These are phyloP conservation scores for Suillus discolor DNA, from an alignment of 768 basidiomycete genomes.

Conservation along the genomic window DNA sequence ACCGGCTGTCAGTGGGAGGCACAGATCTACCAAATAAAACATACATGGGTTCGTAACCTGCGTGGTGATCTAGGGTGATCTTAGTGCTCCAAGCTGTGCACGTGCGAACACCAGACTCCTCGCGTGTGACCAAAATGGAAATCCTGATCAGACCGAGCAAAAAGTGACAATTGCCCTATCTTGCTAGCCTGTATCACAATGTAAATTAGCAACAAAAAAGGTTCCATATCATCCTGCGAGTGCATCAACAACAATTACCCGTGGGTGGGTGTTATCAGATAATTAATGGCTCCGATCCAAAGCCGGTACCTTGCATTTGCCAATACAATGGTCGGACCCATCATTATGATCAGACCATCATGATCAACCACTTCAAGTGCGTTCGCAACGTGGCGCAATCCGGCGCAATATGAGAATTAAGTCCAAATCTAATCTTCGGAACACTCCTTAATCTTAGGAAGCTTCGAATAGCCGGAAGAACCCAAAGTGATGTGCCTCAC, in stretches of 20 bases:
- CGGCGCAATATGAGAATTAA: background rate
- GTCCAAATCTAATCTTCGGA: background rate
- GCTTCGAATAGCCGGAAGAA: background rate
- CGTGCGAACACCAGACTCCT: background rate
- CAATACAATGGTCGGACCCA: no score
- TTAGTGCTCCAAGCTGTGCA: background rate
- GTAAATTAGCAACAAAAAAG: no score
- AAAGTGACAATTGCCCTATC: no score
- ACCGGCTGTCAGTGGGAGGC: constrained; percentile 2
- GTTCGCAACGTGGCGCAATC: background rate
- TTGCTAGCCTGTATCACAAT: no score
- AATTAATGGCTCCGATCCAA: background rate
- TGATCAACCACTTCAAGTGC: background rate
- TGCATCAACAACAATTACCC: no score
- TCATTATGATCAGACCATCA: no score
- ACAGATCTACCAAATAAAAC: background rate
- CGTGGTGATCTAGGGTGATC: background rate
- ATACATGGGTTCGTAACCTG: background rate
- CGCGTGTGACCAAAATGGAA: background rate
- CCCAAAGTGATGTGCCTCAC: background rate
- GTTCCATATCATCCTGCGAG: no score
- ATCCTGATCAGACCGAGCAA: background rate
- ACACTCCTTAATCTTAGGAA: background rate
- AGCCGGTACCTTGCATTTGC: background rate
- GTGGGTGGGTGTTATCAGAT: background rate